Evolutionary conservation across 2,329 filamentous ascomycete species (phyloP).

Genomic region (Sporothrix inflata): DNA sequence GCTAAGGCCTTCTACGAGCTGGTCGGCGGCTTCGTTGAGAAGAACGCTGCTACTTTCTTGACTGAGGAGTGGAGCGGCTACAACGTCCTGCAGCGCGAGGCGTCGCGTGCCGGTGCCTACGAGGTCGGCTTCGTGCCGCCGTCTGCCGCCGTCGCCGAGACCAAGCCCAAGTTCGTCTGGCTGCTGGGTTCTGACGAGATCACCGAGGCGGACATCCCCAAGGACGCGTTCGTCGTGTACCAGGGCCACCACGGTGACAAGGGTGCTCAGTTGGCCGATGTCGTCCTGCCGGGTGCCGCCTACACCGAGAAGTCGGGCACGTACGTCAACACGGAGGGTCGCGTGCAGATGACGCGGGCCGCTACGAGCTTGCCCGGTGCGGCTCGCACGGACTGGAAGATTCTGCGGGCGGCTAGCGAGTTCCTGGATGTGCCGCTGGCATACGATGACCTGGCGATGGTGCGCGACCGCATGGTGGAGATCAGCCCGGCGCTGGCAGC

Average conservation of each 20-base stretch:
- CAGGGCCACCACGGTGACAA: conserved; percentile 97
- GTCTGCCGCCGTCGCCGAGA: conserved; percentile 77
- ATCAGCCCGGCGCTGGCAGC: conserved; percentile 87
- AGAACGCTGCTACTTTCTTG: conserved; percentile 85
- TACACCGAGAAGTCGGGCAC: conserved; percentile 97
- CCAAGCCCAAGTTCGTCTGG: conserved; percentile 93
- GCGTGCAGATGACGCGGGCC: conserved; percentile 89
- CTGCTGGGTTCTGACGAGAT: conserved; percentile 95
- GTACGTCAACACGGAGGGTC: conserved; percentile 97
- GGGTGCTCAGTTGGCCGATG: conserved; percentile 88
- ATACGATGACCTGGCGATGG: conserved; percentile 87
- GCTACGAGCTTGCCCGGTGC: conserved; percentile 88
- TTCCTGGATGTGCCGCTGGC: conserved; percentile 85
- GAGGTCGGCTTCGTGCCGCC: conserved; percentile 94
- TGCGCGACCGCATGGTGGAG: conserved; percentile 92
- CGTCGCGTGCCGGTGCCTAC: conserved; percentile 89
- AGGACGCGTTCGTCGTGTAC: conserved; percentile 95
- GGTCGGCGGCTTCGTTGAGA: conserved; percentile 87
- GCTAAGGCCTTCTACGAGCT: conserved; percentile 92
- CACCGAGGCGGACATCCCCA: conserved; percentile 81
- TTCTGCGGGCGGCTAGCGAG: conserved; percentile 88
- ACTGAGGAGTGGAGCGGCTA: conserved; percentile 95
- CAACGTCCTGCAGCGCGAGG: conserved; percentile 92
- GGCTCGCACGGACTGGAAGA: conserved; percentile 97
- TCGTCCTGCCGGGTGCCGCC: conserved; percentile 89